A percentile compares a stretch with the other conserved stretches of the same genome.
These are phyloP conservation scores for Xylaria digitata DNA, from an alignment of 2,329 filamentous ascomycete species.

Conservation along the genomic window DNA sequence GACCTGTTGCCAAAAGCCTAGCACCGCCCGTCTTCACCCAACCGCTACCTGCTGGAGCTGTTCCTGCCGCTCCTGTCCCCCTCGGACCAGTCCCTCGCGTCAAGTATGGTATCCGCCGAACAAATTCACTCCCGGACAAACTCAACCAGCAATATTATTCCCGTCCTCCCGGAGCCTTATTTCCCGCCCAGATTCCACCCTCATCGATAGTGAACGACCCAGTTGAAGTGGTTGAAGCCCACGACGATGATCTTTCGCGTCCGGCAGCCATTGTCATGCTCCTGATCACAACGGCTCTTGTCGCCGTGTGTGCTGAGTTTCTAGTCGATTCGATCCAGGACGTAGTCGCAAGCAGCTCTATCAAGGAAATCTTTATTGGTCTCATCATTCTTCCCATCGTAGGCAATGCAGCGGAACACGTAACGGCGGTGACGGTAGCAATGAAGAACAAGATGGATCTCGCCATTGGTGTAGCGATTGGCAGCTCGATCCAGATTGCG, in stretches of 20 bases:
- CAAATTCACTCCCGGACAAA: conserved; percentile 78
- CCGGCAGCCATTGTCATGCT: conserved; percentile 70
- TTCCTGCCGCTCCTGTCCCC: conserved; percentile 49
- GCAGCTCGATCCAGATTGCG: conserved; percentile 78
- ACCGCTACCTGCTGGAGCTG: conserved; percentile 49
- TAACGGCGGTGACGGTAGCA: conserved; percentile 76
- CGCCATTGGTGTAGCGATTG: conserved; percentile 77
- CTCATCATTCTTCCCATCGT: conserved; percentile 79
- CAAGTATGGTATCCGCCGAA: conserved; percentile 74
- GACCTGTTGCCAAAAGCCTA: conserved; percentile 73
- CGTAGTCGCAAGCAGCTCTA: conserved; percentile 65
- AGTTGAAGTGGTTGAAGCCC: conserved; percentile 48
- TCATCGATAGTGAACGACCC: conserved; percentile 50
- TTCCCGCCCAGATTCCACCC: conserved; percentile 60
- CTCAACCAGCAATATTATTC: conserved; percentile 60
- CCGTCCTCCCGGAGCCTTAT: conserved; percentile 62
- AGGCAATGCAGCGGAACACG: conserved; percentile 78
- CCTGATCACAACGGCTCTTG: conserved; percentile 71
- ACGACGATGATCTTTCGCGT: conserved; percentile 64
- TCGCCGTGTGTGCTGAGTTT: conserved; percentile 76
- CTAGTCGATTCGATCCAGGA: conserved; percentile 75
- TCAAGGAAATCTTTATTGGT: conserved; percentile 76
- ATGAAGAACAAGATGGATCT: conserved; percentile 82
- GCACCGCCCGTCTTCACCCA: conserved; percentile 77
- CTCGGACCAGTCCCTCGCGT: conserved; percentile 66